Evolutionary conservation across 768 basidiomycete genomes (phyloP).

Genomic region (Lentinula guzmanii): DNA sequence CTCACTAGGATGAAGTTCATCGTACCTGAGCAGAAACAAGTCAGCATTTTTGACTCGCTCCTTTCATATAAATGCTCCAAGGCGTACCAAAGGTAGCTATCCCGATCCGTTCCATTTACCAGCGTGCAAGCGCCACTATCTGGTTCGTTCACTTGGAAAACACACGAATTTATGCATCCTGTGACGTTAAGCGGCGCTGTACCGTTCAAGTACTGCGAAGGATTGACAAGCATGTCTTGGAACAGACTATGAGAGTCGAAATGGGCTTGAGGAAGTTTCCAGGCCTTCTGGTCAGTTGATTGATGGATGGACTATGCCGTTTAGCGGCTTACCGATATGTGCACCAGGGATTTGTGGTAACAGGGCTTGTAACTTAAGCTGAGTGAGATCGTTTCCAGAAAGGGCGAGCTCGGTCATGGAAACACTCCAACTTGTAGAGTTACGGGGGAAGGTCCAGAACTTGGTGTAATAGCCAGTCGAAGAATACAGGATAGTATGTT

Average conservation of each 20-base stretch:
- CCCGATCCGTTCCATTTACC: slow-evolving; percentile 36
- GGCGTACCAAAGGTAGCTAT: slow-evolving; percentile 58
- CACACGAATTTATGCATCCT: slow-evolving; percentile 24
- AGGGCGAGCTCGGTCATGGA: slow-evolving; percentile 30
- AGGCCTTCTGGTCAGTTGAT: not conserved
- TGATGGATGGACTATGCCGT: not conserved
- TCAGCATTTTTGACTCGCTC: not conserved
- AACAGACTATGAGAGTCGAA: slow-evolving; percentile 41
- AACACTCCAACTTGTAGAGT: slow-evolving; percentile 42
- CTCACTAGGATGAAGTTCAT: slow-evolving; percentile 58
- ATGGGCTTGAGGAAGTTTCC: slow-evolving; percentile 17
- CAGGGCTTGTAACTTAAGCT: slow-evolving; percentile 28
- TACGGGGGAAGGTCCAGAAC: slow-evolving; percentile 46
- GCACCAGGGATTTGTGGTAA: slow-evolving; percentile 28
- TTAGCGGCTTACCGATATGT: slow-evolving; percentile 33
- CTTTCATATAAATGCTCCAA: not conserved
- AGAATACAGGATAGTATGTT: slow-evolving; percentile 42
- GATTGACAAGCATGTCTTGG: slow-evolving; percentile 31
- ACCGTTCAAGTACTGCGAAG: slow-evolving; percentile 40
- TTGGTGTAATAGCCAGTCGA: slow-evolving; percentile 38
- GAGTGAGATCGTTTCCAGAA: slow-evolving; percentile 28
- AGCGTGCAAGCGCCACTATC: slow-evolving; percentile 25
- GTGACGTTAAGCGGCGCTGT: slow-evolving; percentile 42
- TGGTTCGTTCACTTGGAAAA: slow-evolving; percentile 24
- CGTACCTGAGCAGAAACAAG: slow-evolving; percentile 27